Evolutionary conservation across 768 basidiomycete species (phyloP).

Genomic region (Lentinula boryana): DNA sequence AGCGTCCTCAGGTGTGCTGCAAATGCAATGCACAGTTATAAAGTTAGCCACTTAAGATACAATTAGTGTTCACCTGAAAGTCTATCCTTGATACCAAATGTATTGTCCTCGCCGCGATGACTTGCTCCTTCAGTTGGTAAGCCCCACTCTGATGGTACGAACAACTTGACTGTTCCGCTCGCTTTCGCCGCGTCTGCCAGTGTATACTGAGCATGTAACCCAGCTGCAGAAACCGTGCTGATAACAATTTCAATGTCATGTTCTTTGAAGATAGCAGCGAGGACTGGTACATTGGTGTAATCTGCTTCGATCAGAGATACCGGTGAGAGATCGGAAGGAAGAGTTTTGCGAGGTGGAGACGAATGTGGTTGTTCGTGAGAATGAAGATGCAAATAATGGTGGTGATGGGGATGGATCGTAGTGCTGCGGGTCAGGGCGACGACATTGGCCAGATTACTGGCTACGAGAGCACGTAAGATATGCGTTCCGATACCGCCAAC

Average conservation of each 20-base stretch:
- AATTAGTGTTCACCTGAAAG: neutral
- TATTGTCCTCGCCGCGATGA: neutral
- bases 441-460: neutral
- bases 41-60: neutral
- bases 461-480: neutral
- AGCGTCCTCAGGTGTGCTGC: neutral
- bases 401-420: neutral
- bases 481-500: neutral
- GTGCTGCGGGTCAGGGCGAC: neutral
- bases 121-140: neutral
- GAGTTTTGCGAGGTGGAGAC: neutral
- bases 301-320: neutral
- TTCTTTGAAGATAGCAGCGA: neutral
- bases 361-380: neutral
- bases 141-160: conserved; percentile 1
- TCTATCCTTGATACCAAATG: neutral
- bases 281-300: neutral
- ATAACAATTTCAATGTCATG: neutral
- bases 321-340: neutral
- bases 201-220: neutral
- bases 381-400: neutral
- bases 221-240: neutral
- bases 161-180: neutral
- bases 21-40: neutral
- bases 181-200: neutral